Base-by-base conservation (phyloP, 1,284 basidiomycete genomes). In the Gomphus bonarii region DNA sequence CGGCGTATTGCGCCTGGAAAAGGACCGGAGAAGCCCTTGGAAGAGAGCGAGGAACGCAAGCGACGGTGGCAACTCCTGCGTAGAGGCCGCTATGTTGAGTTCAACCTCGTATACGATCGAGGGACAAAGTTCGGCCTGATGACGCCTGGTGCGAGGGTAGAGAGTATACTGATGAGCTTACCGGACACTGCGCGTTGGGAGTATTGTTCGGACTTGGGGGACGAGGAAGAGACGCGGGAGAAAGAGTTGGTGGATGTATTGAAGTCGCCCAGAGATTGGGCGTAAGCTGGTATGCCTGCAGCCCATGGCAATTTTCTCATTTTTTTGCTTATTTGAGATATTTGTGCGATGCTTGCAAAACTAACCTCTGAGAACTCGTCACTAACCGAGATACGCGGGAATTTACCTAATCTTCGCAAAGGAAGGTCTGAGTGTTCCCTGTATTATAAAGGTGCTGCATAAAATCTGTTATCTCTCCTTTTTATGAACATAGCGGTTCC, bases 111-210 rank as follows among this genome's bases (percentile, higher is more conserved):
- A 5, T 85, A 90, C 66, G 94, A 97, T 68, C 76, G 86, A 18
- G 88, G 88, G 11, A 91, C 88, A 20, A 88, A 85, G 70, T 95
- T 97, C 65, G 94, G 94, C 10, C 72, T 97, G 60, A 84, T 83
- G 73, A 93, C 92, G 1, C 94, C 93, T 16, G 91, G 91, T 5
- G 92, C 92, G 22, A 77, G 94, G 60, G 86, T 95, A 22, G 95
- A 97, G 76, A 93, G 89, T 67, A 94, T 97, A 59, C 71, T 95
- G 59, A 94, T 95, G 89, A 91, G 86, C 67, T 68, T 97, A 58
- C 95, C 94, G 0, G 87, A 95, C 72, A 86, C 82, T 1, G 91
- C 90, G 31, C 77, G 92, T 60, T 97, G 94, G 94, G 94, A 97
- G 72, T 97, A 97, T 70, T 87, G 88, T 83, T 81, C 80, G 28